Base-by-base conservation (phyloP, 2,329 filamentous ascomycete genomes). In the Penicillium sp. region DNA sequence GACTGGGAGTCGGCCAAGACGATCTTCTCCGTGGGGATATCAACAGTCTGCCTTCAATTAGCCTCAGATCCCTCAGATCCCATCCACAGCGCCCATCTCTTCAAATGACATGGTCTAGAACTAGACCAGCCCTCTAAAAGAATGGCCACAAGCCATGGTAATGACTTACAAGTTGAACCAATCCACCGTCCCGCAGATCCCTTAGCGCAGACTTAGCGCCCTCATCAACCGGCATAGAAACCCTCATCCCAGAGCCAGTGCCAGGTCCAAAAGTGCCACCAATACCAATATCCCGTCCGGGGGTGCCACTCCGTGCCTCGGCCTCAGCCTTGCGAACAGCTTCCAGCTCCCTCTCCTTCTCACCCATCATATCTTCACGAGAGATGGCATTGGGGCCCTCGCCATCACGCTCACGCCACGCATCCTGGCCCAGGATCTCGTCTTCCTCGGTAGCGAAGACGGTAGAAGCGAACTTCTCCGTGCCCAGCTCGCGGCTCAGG, bases 281-380 rank as follows among this genome's bases (percentile, higher is more conserved):
- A 55, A 77, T 77, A 1, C 77, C 77, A 64, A 80, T 77, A 68
- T 80, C 78, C 51, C 82, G 75, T 8, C 77, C 75, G 15, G 71
- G 71, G 7, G 84, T 87, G 4, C 83, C 82, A 57, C 77, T 75
- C 45, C 79, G 76, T 62, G 84, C 84, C 64, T 82, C 76, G 49
- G 84, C 83, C 75, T 88, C 86, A 0, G 82, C 83, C 47, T 82
- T 80, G 66, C 81, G 80, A 50, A 88, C 81, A 45, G 80, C 82
- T 64, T 82, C 80, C 62, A 86, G 69, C 52, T 80, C 80, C 50
- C 80, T 77, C 73, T 88, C 86, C 71, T 87, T 84, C 56, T 83
- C 80, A 8, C 84, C 86, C 73, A 88, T 78, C n/a, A 86, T 78
- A 50, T 82, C 82, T 54, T 80, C 78, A 17, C 76, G 67, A 2